Percentiles rank a stretch among this genome's conserved stretches.
Conservation (phyloP, 306 rosid genomes). For the Cucurbita moschata region DNA sequence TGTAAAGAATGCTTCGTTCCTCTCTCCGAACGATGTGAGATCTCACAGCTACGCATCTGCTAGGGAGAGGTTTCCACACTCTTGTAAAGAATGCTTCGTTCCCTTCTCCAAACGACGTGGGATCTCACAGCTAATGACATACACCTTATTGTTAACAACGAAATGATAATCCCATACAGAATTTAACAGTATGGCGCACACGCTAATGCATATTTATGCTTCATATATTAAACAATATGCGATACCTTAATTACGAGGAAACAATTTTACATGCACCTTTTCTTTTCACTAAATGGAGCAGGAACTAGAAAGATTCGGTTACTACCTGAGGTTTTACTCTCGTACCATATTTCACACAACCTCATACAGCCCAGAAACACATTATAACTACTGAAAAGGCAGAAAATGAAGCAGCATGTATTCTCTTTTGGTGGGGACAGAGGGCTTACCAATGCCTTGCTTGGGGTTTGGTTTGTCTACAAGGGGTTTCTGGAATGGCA, state of each 20-base stretch:
- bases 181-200: background rate
- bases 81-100: no score
- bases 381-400: background rate
- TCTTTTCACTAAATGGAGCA: background rate
- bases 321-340: background rate
- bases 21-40: no score
- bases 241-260: background rate
- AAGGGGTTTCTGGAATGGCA: constrained; percentile 92
- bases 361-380: background rate
- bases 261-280: background rate
- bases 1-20: no score
- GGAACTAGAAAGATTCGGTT: background rate
- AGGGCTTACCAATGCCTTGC: constrained; percentile 84
- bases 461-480: constrained; percentile 92
- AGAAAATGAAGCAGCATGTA: background rate
- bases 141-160: background rate
- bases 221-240: background rate
- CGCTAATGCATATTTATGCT: background rate
- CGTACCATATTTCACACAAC: background rate
- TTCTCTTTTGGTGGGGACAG: background rate
- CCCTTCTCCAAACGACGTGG: no score
- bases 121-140: background rate
- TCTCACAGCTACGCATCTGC: no score
- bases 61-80: no score
- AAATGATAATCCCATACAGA: background rate